These are phyloP conservation scores for Urochloa ruziziensis DNA, from an alignment of 176 grass and related monocot genomes.

Conservation along the genomic window DNA sequence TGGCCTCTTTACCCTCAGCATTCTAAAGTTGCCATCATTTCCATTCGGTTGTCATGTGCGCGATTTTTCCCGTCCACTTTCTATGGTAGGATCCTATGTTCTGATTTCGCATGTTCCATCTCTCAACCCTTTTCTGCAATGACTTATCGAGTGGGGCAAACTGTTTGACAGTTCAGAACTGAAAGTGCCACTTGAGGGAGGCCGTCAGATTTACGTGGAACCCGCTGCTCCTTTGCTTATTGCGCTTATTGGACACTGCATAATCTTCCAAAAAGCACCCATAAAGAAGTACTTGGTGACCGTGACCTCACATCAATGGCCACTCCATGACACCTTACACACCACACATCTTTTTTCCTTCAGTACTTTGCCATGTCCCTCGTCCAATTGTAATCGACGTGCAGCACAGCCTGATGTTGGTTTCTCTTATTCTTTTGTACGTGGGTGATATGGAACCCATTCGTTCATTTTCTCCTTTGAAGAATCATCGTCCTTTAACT, in stretches of 20 bases:
- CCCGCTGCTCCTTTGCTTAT: slow-evolving; percentile 30
- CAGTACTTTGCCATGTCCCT: background rate
- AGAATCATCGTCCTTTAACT: background rate
- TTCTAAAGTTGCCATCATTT: slow-evolving; percentile 50
- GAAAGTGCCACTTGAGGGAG: background rate
- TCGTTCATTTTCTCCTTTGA: slow-evolving; percentile 11
- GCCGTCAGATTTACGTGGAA: slow-evolving; percentile 42
- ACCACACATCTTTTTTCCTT: background rate
- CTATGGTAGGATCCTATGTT: slow-evolving; percentile 28
- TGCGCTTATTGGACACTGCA: slow-evolving; percentile 55
- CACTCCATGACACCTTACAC: slow-evolving; percentile 15
- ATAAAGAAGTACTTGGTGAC: slow-evolving; percentile 43
- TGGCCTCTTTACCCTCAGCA: slow-evolving; percentile 15
- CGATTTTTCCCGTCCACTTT: slow-evolving; percentile 21
- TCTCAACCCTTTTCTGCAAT: background rate
- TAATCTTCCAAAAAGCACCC: slow-evolving; percentile 23
- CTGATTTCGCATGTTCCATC: slow-evolving; percentile 23
- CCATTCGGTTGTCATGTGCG: slow-evolving; percentile 14
- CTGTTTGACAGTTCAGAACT: slow-evolving; percentile 44
- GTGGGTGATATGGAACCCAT: slow-evolving; percentile 28
- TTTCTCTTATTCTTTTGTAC: slow-evolving; percentile 8
- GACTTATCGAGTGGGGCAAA: slow-evolving; percentile 34
- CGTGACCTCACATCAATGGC: slow-evolving; percentile 34
- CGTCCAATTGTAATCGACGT: slow-evolving; percentile 40
- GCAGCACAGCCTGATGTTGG: background rate